Base-by-base conservation (phyloP, 2,329 filamentous ascomycete species). In the Didymella segeticola region DNA sequence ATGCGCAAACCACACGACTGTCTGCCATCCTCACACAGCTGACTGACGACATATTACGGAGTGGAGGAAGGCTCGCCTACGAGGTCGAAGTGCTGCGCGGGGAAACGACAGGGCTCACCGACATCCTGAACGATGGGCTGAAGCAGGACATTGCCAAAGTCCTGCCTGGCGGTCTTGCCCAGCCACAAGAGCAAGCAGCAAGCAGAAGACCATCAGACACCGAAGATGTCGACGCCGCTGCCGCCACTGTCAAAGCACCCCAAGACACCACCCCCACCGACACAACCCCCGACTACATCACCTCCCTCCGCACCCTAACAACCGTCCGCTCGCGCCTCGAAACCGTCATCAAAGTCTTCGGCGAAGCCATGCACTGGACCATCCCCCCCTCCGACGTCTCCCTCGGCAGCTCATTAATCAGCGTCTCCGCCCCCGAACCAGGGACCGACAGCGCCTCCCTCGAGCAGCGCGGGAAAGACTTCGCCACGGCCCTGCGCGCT, bases 281-380 rank as follows among this genome's bases (percentile, higher is more conserved):
- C 34, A 57, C 58, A 19, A 68, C 66, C 1, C 67, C 70, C 29
- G 57, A 64, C 25, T 91, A 89, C 73, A 88, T 97, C 60, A 83
- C 83, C 45, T 88, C 92, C 61, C 82, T 99, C 49, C 89, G 90
- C 63, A 96, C 89, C 12, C 81, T 99, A 30, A 90, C 89, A 3
- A 83, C 89, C 34, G 91, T 98, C 23, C 89, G 93, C 43, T 79
- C 85, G 1, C 89, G 92, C n/a, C 83, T 99, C 14, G 93, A 98
- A 61, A 84, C 87, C 1, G 93, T 98, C 20, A 92, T 98, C 68
- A 89, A 90, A 73, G 89, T 88, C 1, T 99, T 99, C 73, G 93
- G 93, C 33, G 89, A 96, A 65, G 93, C 95, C 26, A 96, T 98
- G 90, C 89, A 96, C 64, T 98, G 96, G 83, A 89, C 91, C 1